Conservation (phyloP, 208 protist species). For the Leishmania mexicana region DNA sequence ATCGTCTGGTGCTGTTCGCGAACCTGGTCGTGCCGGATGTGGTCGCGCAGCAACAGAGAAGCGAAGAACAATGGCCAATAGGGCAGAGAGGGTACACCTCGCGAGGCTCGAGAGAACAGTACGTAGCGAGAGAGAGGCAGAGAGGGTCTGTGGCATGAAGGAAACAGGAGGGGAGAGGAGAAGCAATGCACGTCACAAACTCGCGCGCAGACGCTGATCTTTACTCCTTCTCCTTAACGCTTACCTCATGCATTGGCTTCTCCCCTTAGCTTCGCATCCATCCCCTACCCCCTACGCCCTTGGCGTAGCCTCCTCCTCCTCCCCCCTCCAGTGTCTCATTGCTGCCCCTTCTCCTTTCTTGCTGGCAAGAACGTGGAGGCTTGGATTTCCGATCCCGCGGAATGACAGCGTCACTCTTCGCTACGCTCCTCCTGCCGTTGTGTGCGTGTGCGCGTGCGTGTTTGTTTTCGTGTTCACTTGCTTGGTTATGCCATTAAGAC, state of each 20-base stretch:
- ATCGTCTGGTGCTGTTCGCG: not conserved
- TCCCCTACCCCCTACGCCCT: not conserved
- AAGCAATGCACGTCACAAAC: not conserved
- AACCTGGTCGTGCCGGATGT: not conserved
- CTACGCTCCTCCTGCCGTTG: not conserved
- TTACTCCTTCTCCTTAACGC: not conserved
- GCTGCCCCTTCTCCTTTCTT: not conserved
- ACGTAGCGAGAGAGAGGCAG: not conserved
- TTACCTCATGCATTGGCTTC: not conserved
- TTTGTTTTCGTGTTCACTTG: not conserved
- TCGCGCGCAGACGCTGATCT: not conserved
- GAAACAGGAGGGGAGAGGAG: not conserved
- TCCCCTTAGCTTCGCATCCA: not conserved
- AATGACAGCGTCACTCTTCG: not conserved
- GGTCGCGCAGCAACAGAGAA: not conserved
- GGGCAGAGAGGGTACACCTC: not conserved
- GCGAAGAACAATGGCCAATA: not conserved
- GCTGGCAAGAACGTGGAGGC: not conserved
- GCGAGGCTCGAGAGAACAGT: not conserved
- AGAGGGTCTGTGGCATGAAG: not conserved
- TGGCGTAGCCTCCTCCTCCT: not conserved
- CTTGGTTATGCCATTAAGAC: not conserved
- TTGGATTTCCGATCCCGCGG: not conserved
- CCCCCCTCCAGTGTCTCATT: not conserved
- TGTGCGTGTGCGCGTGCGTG: not conserved